These are phyloP conservation scores for Neophaeococcomyces mojaviensis DNA, from an alignment of 2,329 filamentous ascomycete genomes.

Conservation along the genomic window DNA sequence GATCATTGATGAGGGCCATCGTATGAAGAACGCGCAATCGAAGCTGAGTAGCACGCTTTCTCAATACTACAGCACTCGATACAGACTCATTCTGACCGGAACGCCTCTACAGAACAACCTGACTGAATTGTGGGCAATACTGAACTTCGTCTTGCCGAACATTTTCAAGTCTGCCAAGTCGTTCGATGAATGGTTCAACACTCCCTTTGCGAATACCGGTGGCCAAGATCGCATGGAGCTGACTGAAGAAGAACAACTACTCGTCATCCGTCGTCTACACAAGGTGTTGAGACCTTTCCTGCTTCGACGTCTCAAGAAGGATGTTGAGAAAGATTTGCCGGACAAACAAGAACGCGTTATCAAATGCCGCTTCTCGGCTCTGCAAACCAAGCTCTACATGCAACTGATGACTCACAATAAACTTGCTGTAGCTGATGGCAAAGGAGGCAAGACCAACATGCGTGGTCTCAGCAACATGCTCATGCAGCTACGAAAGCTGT, in stretches of 20 bases:
- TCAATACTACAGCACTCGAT: slow-evolving; percentile 88
- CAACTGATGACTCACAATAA: slow-evolving; percentile 95
- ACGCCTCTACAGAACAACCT: slow-evolving; percentile 97
- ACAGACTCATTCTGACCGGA: slow-evolving; percentile 92
- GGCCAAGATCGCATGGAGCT: slow-evolving; percentile 98
- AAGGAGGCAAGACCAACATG: slow-evolving; percentile 88
- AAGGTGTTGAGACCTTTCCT: slow-evolving; percentile 97
- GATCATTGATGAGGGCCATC: slow-evolving; percentile 98
- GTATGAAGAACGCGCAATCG: slow-evolving; percentile 97
- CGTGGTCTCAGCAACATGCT: slow-evolving; percentile 99
- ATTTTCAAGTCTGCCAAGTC: slow-evolving; percentile 99
- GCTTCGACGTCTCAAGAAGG: slow-evolving; percentile 96
- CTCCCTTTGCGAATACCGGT: slow-evolving; percentile 95
- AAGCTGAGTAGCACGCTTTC: slow-evolving; percentile 94
- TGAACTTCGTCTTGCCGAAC: slow-evolving; percentile 95
- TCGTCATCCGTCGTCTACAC: slow-evolving; percentile 95
- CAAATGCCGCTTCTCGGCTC: slow-evolving; percentile 95
- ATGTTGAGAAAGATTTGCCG: slow-evolving; percentile 96
- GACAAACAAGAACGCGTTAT: slow-evolving; percentile 99
- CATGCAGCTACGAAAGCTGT: slow-evolving; percentile 97
- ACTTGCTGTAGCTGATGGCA: slow-evolving; percentile 87
- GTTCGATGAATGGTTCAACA: slow-evolving; percentile 99
- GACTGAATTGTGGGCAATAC: slow-evolving; percentile 90
- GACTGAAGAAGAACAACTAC: slow-evolving; percentile 97
- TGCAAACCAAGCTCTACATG: slow-evolving; percentile 91